Percentiles rank a stretch among this genome's conserved stretches.
Evolutionary conservation across 441 rosid species (phyloP).

Genomic region (Melianthus villosus): DNA sequence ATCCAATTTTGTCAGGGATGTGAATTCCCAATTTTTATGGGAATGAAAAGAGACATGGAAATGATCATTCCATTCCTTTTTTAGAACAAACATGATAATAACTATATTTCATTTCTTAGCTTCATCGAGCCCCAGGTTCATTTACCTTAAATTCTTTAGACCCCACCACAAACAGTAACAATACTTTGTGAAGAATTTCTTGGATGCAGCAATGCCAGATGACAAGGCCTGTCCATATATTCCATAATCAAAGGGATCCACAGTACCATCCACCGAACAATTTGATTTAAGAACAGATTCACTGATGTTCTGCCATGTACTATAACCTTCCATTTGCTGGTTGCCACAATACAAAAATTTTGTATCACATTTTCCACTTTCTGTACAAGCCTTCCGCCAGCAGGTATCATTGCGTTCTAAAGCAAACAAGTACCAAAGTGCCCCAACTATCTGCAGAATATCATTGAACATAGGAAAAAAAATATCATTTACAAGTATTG

Average conservation of each 20-base stretch:
- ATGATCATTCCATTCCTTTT: too few relatives aligned
- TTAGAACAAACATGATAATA: too few relatives aligned
- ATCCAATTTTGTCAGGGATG: too few relatives aligned
- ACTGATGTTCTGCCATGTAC: constrained; percentile 25
- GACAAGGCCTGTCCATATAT: constrained; percentile 49
- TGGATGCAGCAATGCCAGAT: constrained; percentile 56
- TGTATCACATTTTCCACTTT: constrained; percentile 17
- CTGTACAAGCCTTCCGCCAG: constrained; percentile 44
- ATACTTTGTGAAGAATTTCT: constrained; percentile 54
- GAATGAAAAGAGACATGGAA: too few relatives aligned
- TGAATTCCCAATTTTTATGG: too few relatives aligned
- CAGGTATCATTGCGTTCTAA: constrained; percentile 70
- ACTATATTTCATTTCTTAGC: too few relatives aligned
- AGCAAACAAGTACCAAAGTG: constrained; percentile 84
- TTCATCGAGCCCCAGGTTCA: too few relatives aligned
- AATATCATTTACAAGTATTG: too few relatives aligned
- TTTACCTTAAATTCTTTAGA: constrained; percentile 83
- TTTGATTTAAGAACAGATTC: constrained; percentile 14
- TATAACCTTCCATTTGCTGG: constrained; percentile 26
- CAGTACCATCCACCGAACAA: constrained; percentile 24
- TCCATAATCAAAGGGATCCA: constrained; percentile 59
- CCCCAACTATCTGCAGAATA: constrained; percentile 67
- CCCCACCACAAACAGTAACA: constrained; percentile 98
- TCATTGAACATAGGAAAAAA: too few relatives aligned
- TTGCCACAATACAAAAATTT: constrained; percentile 66